Evolutionary conservation across 768 basidiomycete genomes (phyloP), one percentile per base, ranked within the genome.

Genomic region (Trametes gibbosa): DNA sequence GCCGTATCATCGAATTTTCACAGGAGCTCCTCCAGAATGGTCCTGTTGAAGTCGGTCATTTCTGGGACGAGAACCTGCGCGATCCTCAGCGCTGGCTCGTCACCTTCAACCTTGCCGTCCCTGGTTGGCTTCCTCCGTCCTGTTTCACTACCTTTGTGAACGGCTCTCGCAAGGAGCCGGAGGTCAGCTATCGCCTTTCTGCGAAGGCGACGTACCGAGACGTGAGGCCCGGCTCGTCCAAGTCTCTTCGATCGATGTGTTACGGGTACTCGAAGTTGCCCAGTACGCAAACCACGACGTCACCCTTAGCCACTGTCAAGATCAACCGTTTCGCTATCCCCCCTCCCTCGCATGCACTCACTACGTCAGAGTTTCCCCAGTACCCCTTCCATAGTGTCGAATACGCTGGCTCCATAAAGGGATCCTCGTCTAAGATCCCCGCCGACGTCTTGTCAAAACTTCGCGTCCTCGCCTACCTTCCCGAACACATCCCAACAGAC

Each of bases 41-140:
- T 12, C 77, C 83, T 12, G 61, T 89, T 25, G 84, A 87, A 62
- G 75, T 92, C 57, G 80, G 74, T 54, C 85, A 87, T 69, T 84
- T 86, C 61, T 85, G 81, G 16, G 77, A 80, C 46, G 85, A 90
- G 66, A 81, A 85, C 39, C 72, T 74, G 23, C 76, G 73, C 50
- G 74, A 75, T 56, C 81, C 56, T 82, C 51, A 85, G 81, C 80
- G 73, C 72, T 92, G 92, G 87, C 85, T 88, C 63, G 76, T 93
- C 55, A 76, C 86, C 17, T 96, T 95, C 70, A 86, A 93, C 70
- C 73, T 97, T 3, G 80, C 83, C 16, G 75, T 95, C n/a, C 93
- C 94, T 5, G 95, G 93, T 17, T 96, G 95, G 95, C 79, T 97
- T 2, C 94, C 94, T 8, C 77, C 79, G 1, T 79, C 83, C 16